Evolutionary conservation across 2,329 filamentous ascomycete species (phyloP).

Genomic region (Cladosporium sp.): DNA sequence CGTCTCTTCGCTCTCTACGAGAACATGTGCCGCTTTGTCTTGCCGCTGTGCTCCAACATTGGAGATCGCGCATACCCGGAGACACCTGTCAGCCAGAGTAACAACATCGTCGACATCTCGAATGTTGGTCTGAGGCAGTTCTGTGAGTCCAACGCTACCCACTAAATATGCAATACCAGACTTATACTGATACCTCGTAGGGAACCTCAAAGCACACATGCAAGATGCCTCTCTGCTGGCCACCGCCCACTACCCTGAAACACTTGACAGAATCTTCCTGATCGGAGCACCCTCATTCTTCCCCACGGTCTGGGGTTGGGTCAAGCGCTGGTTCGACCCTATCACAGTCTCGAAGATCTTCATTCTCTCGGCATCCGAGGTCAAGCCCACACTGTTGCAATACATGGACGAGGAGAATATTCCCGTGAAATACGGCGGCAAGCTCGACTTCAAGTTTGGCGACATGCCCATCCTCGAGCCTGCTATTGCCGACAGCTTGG

Average conservation of each 20-base stretch:
- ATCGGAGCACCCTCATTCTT: constrained; percentile 90
- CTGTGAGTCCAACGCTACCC: constrained; percentile 12
- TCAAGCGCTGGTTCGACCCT: constrained; percentile 69
- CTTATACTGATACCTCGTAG: constrained; percentile 44
- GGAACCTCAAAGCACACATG: constrained; percentile 88
- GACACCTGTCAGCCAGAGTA: constrained; percentile 87
- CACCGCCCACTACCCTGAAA: constrained; percentile 93
- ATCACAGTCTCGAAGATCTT: constrained; percentile 73
- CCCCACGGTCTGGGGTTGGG: constrained; percentile 88
- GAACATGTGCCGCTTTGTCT: constrained; percentile 80
- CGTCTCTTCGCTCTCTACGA: constrained; percentile 92
- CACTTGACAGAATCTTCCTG: constrained; percentile 79
- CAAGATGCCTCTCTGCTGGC: constrained; percentile 84
- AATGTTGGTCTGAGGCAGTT: constrained; percentile 88
- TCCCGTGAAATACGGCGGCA: constrained; percentile 83
- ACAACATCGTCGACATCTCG: constrained; percentile 91
- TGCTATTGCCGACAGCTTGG: constrained; percentile 37
- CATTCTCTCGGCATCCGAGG: constrained; percentile 70
- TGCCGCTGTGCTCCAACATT: constrained; percentile 78
- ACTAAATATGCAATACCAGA: no score
- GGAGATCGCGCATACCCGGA: constrained; percentile 65
- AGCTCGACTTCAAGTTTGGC: constrained; percentile 78
- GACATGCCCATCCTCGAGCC: constrained; percentile 69
- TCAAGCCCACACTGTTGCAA: constrained; percentile 68
- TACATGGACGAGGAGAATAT: constrained; percentile 83